Base-by-base conservation (phyloP, 495 filamentous ascomycete species). In the Neurospora sp. region DNA sequence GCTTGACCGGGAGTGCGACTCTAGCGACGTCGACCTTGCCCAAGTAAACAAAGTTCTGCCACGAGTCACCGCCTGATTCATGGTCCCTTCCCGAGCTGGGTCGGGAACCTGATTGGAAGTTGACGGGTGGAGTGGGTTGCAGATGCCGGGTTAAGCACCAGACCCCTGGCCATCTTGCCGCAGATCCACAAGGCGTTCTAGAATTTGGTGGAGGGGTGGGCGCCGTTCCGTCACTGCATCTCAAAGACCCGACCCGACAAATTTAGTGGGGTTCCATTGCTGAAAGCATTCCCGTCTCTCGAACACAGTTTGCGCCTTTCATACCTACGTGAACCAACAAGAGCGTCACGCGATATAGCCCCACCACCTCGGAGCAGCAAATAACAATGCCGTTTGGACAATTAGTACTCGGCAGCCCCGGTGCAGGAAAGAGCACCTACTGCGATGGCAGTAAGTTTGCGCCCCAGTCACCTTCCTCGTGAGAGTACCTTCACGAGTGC, bases 391-490 rank as follows among this genome's bases (percentile, higher is more conserved):
- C 85, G 69, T 86, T 86, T 70, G 85, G 88, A 68, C 91, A 96
- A 83, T 88, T 99, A 35, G 91, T 98, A 14, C 91, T 97, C 72
- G 96, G 96, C 14, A 93, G 95, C 37, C 95, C 96, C 9, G 96
- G 96, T 74, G 89, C 94, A 35, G 96, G 96, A 20, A 99, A 99
- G 83, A 97, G 94, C 66, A 99, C 96, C 7, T 97, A 96, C 81
- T 97, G 94, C 86, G 92, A 97, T 88, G 96, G 96, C 75, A 97
- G 87, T 89, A 81, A 73, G 87, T 81, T 73, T 38, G 40, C 12
- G 22, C 48, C 61, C 18, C 35, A n/a, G 40, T 37, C 1, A 9
- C 18, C 44, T 39, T 27, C 69, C 31, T 27, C 72, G 53, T n/a
- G 12, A 0, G 2, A n/a, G 16, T 20, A 46, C 16, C 22, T 68